These are phyloP conservation scores for Argentina anserina DNA, from an alignment of 306 rosid genomes.

Conservation along the genomic window DNA sequence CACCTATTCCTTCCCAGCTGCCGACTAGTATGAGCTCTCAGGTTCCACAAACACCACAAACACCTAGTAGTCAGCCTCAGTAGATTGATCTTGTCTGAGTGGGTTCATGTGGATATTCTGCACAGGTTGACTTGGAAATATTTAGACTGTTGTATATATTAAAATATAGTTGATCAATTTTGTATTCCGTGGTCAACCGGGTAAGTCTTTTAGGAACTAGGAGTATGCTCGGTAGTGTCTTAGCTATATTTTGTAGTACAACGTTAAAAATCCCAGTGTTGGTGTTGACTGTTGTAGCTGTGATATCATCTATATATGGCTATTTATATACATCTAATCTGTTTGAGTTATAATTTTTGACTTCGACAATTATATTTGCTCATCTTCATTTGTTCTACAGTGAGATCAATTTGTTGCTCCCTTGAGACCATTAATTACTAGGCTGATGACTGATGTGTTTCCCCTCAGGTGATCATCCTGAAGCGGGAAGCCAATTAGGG, in stretches of 20 bases:
- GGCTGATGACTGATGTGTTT: not conserved
- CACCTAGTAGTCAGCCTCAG: not conserved
- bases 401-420: not conserved
- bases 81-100: not conserved
- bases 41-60: constrained; percentile 7
- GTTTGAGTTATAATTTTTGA: not conserved
- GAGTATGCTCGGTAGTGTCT: not conserved
- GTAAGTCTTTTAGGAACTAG: not conserved
- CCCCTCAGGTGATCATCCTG: not conserved
- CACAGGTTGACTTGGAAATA: not conserved
- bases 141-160: constrained; percentile 1
- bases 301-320: not conserved
- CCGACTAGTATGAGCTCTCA: constrained; percentile 6
- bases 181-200: not conserved
- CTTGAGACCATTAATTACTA: not conserved
- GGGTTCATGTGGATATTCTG: not conserved
- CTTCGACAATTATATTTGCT: not conserved
- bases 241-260: not conserved
- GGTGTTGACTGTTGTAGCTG: not conserved
- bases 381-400: not conserved
- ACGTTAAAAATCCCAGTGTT: not conserved
- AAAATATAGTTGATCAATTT: not conserved
- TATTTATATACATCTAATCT: not conserved
- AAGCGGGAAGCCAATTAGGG: too few species aligned
- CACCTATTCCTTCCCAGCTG: constrained; percentile 19